Evolutionary conservation across 371 early-diverging fungal species (phyloP), one percentile per base, ranked within the genome.

Genomic region (Apophysomyces trapeziformis): DNA sequence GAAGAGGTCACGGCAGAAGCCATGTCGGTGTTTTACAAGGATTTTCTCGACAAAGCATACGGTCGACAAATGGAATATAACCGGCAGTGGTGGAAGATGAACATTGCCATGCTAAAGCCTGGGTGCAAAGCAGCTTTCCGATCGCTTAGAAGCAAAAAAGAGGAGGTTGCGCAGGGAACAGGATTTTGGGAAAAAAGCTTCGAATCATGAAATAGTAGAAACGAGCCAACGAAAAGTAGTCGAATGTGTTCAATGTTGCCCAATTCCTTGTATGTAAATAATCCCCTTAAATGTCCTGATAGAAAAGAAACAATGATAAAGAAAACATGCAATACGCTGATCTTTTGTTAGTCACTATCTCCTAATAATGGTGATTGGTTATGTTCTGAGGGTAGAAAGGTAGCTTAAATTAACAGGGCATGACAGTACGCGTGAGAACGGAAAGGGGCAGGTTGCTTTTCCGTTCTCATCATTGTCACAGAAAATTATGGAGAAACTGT

Each of bases 21-120:
- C 32, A 71, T 94, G 64, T 92, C 94, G 0, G 65, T 82, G 18
- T 94, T 92, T 66, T 94, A 91, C 77, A 88, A 89, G 72, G 85
- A 89, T 60, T 94, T 92, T 72, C 77, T 93, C 67, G 84, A 88
- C 60, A 87, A 85, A 56, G 86, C 92, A 5, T 88, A 88, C 37
- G 83, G 76, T 18, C 79, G 91, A 54, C 93, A 94, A 66, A 80
- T 89, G 86, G 84, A 70, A 58, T 94, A 94, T 72, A 94, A 94
- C 69, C 73, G 84, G 18, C 73, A 77, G 54, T 91, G 92, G 90
- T 92, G 92, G 93, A 76, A 83, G 32, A 78, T 89, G 57, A 94
- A 91, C 61, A 54, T 87, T 16, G 73, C 74, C 1, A 85, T 92
- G 82, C 75, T 93, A 18, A 78, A 85, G 65, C 92, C 92, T 21